These are phyloP conservation scores for Xylaria sp. DNA, from an alignment of 2,329 filamentous ascomycete genomes.

Conservation along the genomic window DNA sequence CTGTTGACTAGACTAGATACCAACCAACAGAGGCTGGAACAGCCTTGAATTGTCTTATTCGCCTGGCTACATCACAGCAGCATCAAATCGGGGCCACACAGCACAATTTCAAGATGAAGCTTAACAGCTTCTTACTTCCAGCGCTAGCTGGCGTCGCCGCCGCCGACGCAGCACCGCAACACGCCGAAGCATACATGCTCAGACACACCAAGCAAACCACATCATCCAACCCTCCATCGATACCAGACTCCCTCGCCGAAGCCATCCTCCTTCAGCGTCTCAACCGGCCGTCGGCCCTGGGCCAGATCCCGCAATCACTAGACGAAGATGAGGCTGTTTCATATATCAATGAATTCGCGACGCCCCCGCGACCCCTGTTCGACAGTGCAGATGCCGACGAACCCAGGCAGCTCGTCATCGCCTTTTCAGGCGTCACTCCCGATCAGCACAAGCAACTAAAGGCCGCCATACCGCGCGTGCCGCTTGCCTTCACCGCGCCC, in stretches of 20 bases:
- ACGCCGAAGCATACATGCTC: conserved; percentile 66
- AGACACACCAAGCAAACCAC: conserved; percentile 49
- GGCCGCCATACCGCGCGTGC: conserved; percentile 53
- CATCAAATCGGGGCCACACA: conserved; percentile 33
- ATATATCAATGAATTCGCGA: conserved; percentile 70
- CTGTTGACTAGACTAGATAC: neutral
- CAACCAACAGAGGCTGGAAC: conserved; percentile 26
- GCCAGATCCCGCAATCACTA: conserved; percentile 56
- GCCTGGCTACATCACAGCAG: conserved; percentile 16
- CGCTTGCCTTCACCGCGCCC: conserved; percentile 61
- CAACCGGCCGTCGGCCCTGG: conserved; percentile 60
- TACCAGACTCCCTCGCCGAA: conserved; percentile 65
- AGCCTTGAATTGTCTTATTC: conserved; percentile 25
- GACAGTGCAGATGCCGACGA: conserved; percentile 47
- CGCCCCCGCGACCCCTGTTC: conserved; percentile 63
- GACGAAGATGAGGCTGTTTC: conserved; percentile 62
- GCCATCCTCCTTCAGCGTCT: conserved; percentile 69
- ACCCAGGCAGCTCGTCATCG: conserved; percentile 67
- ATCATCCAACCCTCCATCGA: conserved; percentile 52
- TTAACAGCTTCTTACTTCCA: conserved; percentile 53
- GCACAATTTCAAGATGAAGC: conserved; percentile 52
- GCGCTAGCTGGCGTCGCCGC: conserved; percentile 51
- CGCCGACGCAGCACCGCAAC: conserved; percentile 44
- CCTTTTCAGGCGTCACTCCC: conserved; percentile 66
- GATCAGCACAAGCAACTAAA: conserved; percentile 56